Conservation (phyloP, 352 stramenopile genomes). For the Pythium phragmiticola region DNA sequence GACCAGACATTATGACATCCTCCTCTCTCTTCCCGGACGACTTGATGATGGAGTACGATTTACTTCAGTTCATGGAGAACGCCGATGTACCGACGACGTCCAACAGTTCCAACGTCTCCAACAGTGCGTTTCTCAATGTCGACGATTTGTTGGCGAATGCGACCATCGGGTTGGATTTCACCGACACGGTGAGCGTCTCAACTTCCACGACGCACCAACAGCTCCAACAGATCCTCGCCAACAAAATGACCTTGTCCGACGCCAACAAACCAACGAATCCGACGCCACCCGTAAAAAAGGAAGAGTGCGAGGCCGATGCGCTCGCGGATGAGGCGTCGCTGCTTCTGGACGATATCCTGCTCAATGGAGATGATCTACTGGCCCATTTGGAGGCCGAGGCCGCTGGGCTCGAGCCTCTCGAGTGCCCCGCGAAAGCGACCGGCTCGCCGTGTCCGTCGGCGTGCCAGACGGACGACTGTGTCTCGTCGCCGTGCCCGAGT, state of each 20-base stretch:
- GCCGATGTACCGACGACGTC: conserved; percentile 13
- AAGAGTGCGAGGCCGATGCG: conserved; percentile 1
- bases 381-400: conserved; percentile 39
- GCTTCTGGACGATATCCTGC: conserved; percentile 41
- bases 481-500: conserved; percentile 51
- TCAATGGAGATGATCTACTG: conserved; percentile 61
- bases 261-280: conserved; percentile 7
- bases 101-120: not conserved
- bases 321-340: conserved; percentile 21
- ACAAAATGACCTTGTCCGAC: not conserved
- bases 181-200: conserved; percentile 11
- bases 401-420: conserved; percentile 22
- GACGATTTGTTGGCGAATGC: conserved; percentile 33
- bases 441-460: conserved; percentile 38
- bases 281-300: not conserved
- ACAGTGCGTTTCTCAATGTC: conserved; percentile 23
- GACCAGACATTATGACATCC: conserved; percentile 19
- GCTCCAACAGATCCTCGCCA: conserved; percentile 14
- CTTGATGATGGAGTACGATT: conserved; percentile 34
- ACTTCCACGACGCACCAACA: conserved; percentile 14
- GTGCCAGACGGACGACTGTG: conserved; percentile 46
- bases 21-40: conserved; percentile 31
- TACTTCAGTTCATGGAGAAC: conserved; percentile 40
- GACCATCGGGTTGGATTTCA: conserved; percentile 23
- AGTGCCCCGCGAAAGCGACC: conserved; percentile 10